Conservation (phyloP, 1,139 yeast species). For the Hemisphaericaspora xylofermentans region DNA sequence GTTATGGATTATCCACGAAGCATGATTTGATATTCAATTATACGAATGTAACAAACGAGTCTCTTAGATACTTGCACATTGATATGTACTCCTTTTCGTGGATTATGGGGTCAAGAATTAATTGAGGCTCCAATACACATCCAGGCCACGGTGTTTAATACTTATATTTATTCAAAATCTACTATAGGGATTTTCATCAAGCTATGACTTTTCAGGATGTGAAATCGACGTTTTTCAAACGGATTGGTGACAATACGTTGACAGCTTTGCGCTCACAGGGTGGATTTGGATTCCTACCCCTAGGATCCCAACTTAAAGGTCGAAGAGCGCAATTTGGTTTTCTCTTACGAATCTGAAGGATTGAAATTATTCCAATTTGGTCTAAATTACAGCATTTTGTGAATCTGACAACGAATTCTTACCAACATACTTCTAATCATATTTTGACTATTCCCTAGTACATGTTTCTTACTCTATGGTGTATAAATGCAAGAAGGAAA, state of each 20-base stretch:
- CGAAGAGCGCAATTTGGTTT: background rate
- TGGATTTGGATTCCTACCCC: constrained; percentile 14
- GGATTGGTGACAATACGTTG: background rate
- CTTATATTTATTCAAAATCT: too few relatives aligned
- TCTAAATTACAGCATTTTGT: background rate
- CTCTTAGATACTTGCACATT: too few relatives aligned
- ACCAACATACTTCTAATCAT: background rate
- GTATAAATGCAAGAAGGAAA: background rate
- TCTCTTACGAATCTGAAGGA: background rate
- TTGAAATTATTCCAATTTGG: background rate
- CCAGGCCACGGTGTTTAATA: too few relatives aligned
- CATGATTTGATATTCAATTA: too few relatives aligned
- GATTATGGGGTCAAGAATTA: too few relatives aligned
- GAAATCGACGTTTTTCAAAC: background rate
- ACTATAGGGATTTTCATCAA: background rate
- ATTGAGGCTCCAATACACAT: too few relatives aligned
- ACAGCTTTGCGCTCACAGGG: background rate
- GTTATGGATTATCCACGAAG: too few relatives aligned
- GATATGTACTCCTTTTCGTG: too few relatives aligned
- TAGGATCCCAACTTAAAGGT: constrained; percentile 20
- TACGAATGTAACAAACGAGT: too few relatives aligned
- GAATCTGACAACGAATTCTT: background rate
- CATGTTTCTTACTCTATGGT: background rate
- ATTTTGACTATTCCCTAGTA: background rate
- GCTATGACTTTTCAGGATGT: background rate